Base-by-base conservation (phyloP, 345 rosid genomes). In the Brassica nigra region DNA sequence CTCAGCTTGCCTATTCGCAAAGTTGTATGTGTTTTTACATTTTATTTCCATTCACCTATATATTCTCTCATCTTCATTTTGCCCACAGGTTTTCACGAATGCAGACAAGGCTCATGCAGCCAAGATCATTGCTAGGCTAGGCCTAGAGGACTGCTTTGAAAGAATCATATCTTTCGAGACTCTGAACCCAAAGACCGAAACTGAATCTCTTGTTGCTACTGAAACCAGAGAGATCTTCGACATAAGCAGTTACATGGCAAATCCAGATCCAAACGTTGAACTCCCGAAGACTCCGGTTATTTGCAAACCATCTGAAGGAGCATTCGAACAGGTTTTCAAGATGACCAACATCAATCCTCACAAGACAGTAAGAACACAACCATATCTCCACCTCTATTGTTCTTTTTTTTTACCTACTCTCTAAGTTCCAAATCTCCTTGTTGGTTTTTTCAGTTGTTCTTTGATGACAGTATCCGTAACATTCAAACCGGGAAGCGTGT, bases 91-190 rank as follows among this genome's bases (percentile, higher is more conserved):
- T 36, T 95, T 95, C 75, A 93, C 99, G 2, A 95, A 93, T 80
- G 97, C 93, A 29, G 99, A 95, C 83, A 74, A 84, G 75, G 83
- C 82, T 64, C 99, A 95, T 73, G 96, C 96, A 4, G 86, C 84
- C 36, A 91, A 85, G 75, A 86, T 86, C 52, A 90, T 95, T 62
- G 80, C 80, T 66, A 87, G 87, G 90, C 94, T 95, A 52, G 98
- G 99, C 20, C 78, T 95, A 59, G 97, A 95, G 85, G 93, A 84
- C 64, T 93, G 98, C 87, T 91, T 95, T 65, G 98, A 91, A 83
- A 85, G 86, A 77, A 83, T 95, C 68, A 90, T 95, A 71, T 84
- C 93, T 85, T 91, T 95, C 44, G 98, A 95, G 84, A 95, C 97
- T 34, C 81, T 93, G 36, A 95, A 95, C 85, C 86, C 93, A 6